These are phyloP conservation scores for Tilletiaria anomala DNA, from an alignment of 1,284 basidiomycete genomes.

Conservation along the genomic window DNA sequence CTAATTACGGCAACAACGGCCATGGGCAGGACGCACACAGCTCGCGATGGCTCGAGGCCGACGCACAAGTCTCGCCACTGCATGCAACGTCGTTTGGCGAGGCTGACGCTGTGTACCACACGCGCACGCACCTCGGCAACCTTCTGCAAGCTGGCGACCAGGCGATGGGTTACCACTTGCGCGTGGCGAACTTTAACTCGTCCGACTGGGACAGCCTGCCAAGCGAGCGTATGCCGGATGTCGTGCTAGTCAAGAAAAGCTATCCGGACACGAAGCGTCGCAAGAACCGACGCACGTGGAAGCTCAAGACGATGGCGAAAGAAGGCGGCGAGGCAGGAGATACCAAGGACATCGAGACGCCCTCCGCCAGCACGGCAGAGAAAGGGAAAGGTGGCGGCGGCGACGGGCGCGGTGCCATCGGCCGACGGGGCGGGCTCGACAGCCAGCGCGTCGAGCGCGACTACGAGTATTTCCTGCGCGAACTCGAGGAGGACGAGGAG, in stretches of 20 bases:
- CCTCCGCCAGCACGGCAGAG: conserved; percentile 10
- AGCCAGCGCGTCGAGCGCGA: conserved; percentile 88
- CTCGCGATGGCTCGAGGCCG: conserved; percentile 46
- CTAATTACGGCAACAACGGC: background rate
- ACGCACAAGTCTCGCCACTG: conserved; percentile 80
- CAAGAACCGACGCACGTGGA: conserved; percentile 69
- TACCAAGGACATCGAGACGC: conserved; percentile 43
- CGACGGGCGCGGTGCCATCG: conserved; percentile 64
- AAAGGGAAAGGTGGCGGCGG: conserved; percentile 18
- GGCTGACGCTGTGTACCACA: conserved; percentile 74
- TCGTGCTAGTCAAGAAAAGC: conserved; percentile 85
- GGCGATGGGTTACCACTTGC: conserved; percentile 76
- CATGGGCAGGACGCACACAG: background rate
- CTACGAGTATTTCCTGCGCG: conserved; percentile 87
- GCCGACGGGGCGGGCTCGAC: conserved; percentile 76
- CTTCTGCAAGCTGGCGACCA: conserved; percentile 92
- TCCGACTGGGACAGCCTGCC: conserved; percentile 62
- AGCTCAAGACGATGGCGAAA: conserved; percentile 82
- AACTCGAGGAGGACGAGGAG: conserved; percentile 92
- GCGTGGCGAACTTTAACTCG: conserved; percentile 82
- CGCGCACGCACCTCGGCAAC: conserved; percentile 84
- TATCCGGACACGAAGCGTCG: conserved; percentile 92
- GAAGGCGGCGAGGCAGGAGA: conserved; percentile 46
- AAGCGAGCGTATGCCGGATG: conserved; percentile 61
- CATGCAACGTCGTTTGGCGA: conserved; percentile 51